Conservation (phyloP, 495 filamentous ascomycete species). For the Penicillium desertorum region DNA sequence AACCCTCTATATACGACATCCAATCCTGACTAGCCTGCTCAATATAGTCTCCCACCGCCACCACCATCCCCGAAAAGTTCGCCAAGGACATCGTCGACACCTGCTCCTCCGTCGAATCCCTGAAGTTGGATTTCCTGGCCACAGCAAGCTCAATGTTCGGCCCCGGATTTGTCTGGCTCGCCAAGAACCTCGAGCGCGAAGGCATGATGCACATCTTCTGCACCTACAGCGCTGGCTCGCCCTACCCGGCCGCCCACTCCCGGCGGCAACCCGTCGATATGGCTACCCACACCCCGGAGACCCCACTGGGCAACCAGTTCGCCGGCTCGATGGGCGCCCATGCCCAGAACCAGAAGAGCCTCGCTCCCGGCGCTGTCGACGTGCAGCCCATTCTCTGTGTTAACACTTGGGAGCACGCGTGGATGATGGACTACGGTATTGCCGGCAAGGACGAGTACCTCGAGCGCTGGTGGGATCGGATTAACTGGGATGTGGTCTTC, state of each 20-base stretch:
- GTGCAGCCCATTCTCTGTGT: constrained; percentile 79
- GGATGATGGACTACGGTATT: constrained; percentile 81
- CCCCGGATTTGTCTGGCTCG: constrained; percentile 95
- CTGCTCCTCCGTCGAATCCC: constrained; percentile 79
- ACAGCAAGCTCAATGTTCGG: constrained; percentile 94
- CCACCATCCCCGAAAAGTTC: constrained; percentile 53
- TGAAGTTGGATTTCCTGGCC: constrained; percentile 73
- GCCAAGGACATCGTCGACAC: constrained; percentile 52
- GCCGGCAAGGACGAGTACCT: constrained; percentile 74
- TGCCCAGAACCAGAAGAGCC: constrained; percentile 42
- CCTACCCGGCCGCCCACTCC: constrained; percentile 80
- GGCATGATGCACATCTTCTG: constrained; percentile 68
- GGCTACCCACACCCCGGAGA: constrained; percentile 59
- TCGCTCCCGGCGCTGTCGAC: constrained; percentile 68
- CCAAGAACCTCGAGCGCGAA: constrained; percentile 53
- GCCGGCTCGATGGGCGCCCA: constrained; percentile 52
- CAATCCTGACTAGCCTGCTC: constrained; percentile 8
- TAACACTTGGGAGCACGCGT: constrained; percentile 96
- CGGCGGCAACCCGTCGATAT: constrained; percentile 77
- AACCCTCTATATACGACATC: neutral
- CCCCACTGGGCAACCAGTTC: constrained; percentile 43
- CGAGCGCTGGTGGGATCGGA: constrained; percentile 77
- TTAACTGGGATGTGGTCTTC: constrained; percentile 79
- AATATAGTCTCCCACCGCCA: constrained; percentile 45
- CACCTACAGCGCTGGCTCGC: constrained; percentile 90